Base-by-base conservation (phyloP, 2,329 filamentous ascomycete genomes). In the Colletotrichum lentis region DNA sequence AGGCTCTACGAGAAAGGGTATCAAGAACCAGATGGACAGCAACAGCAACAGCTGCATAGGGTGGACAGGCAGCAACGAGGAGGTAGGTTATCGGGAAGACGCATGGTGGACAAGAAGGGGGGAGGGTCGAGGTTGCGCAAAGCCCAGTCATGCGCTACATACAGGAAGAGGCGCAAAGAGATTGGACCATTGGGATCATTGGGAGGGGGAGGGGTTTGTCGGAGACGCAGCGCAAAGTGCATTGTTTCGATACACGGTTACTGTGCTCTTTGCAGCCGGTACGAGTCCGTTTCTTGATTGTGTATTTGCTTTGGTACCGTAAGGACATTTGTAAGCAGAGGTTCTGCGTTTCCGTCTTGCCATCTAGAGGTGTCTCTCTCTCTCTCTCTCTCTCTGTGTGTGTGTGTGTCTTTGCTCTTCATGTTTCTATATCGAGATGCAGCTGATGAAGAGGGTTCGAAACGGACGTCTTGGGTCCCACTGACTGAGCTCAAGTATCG, bases 371-470 rank as follows among this genome's bases (percentile, higher is more conserved):
- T 8, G 7, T 35, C 31, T 35, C 7, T 7, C 7, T 7, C 7
- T 8, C 27, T 31, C 27, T 31, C 27, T 31, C 27, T 31, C 27
- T 31, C 27, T 31, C 27, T 31, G 31, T 31, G 31, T 31, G 31
- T 35, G 8, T 35, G 2, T 22, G 22, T 7, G 37, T 20, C 18
- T 52, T 27, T 18, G 49, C 18, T 50, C 27, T 31, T 58, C n/a
- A 27, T n/a, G 41, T 46, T 39, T 47, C 18, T 20, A 24, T 37
- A 46, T 16, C n/a, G 55, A 24, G 44, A 37, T 47, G n/a, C 55
- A 47, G 55, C 55, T 22, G 54, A n/a, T 57, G n/a, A 8, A 10
- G n/a, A 35, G 35, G 55, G 20, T 59, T 49, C 55, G 55, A 64
- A 61, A 64, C 62, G 62, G 54, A 54, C 27, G 55, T 37, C 24